These are phyloP conservation scores for Penicillium chermesinum DNA, from an alignment of 495 filamentous ascomycete genomes.

Conservation along the genomic window DNA sequence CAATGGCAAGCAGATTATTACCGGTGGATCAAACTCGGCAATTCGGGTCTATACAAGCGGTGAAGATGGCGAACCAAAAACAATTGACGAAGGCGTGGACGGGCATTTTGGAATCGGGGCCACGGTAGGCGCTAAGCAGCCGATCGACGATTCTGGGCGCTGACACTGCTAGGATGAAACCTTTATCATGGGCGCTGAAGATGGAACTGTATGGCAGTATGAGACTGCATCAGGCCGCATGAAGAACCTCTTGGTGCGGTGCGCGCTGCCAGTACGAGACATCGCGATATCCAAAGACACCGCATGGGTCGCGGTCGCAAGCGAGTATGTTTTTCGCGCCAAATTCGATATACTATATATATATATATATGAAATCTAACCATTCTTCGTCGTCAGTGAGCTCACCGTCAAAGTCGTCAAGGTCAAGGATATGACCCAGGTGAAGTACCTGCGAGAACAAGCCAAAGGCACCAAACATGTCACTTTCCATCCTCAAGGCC, in stretches of 20 bases:
- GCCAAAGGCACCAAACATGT: conserved; percentile 82
- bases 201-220: conserved; percentile 89
- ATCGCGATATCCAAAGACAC: conserved; percentile 77
- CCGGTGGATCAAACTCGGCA: conserved; percentile 83
- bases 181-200: conserved; percentile 84
- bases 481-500: conserved; percentile 78
- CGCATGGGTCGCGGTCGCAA: conserved; percentile 90
- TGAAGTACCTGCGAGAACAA: conserved; percentile 75
- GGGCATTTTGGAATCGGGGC: conserved; percentile 72
- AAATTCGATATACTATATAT: neutral
- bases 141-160: no score
- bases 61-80: conserved; percentile 83
- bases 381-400: conserved; percentile 55
- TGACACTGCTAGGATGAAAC: conserved; percentile 58
- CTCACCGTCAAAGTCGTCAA: conserved; percentile 83
- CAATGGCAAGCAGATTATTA: conserved; percentile 66
- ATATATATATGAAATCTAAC: neutral
- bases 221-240: conserved; percentile 69
- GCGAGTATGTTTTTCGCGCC: conserved; percentile 58
- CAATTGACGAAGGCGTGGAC: conserved; percentile 79
- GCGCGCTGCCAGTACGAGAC: conserved; percentile 77
- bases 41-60: conserved; percentile 87
- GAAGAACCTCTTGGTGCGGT: conserved; percentile 74
- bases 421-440: conserved; percentile 65
- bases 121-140: conserved; percentile 42